Percentiles rank a stretch among this genome's conserved stretches.
These are phyloP conservation scores for Sambucus nigra DNA, from an alignment of 129 eudicot species.

Conservation along the genomic window DNA sequence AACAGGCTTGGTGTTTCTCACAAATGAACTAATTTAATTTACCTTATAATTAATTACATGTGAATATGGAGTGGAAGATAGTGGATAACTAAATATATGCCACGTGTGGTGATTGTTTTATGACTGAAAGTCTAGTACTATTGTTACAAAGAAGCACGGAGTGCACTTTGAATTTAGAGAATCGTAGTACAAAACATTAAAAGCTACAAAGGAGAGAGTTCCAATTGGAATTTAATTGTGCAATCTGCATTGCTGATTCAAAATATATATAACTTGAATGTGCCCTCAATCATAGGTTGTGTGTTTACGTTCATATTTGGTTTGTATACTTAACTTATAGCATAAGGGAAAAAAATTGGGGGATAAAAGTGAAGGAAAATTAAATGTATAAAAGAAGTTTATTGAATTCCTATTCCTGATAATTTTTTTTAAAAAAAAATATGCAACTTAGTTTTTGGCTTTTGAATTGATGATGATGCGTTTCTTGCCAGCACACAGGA, in stretches of 20 bases:
- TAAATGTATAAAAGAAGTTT: too few relatives aligned
- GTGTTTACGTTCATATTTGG: background rate
- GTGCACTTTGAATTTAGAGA: background rate
- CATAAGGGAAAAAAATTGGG: background rate
- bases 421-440: background rate
- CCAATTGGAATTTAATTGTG: background rate
- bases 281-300: slow-evolving; percentile 3
- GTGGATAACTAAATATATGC: background rate
- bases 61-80: background rate
- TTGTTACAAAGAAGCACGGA: background rate
- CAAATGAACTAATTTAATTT: background rate
- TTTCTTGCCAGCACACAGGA: slow-evolving; percentile 58
- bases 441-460: background rate
- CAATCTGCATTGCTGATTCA: background rate
- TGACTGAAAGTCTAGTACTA: background rate
- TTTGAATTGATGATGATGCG: slow-evolving; percentile 11
- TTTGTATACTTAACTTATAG: background rate
- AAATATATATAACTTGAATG: background rate
- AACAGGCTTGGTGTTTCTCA: too few relatives aligned
- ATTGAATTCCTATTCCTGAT: background rate
- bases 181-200: background rate
- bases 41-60: background rate
- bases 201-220: background rate
- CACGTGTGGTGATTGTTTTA: background rate
- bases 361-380: background rate